Evolutionary conservation across 805 yeast genomes (phyloP).

Genomic region (Blastobotrys parvus): DNA sequence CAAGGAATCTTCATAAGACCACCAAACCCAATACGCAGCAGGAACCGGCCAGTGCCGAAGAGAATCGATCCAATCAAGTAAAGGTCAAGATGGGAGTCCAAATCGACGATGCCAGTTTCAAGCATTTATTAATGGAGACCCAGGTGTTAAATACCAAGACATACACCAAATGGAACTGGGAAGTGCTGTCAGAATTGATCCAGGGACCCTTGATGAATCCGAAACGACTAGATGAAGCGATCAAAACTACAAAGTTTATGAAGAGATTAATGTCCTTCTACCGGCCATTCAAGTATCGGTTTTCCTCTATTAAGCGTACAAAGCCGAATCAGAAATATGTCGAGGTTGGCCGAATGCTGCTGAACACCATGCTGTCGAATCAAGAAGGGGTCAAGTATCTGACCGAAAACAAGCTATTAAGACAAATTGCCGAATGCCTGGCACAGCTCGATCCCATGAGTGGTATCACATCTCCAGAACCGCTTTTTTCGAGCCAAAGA

Average conservation of each 20-base stretch:
- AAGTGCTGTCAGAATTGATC: slow-evolving; percentile 56
- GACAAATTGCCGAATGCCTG: slow-evolving; percentile 83
- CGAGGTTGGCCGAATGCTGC: slow-evolving; percentile 65
- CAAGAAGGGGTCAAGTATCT: slow-evolving; percentile 61
- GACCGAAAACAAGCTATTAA: slow-evolving; percentile 64
- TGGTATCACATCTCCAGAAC: slow-evolving; percentile 65
- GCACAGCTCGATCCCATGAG: slow-evolving; percentile 78
- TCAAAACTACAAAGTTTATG: slow-evolving; percentile 73
- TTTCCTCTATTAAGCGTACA: slow-evolving; percentile 45
- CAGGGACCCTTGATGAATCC: slow-evolving; percentile 77
- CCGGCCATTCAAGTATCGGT: slow-evolving; percentile 84
- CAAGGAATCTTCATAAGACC: slow-evolving; percentile 18
- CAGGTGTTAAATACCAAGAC: slow-evolving; percentile 72
- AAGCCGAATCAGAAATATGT: slow-evolving; percentile 50
- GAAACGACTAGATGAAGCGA: slow-evolving; percentile 64
- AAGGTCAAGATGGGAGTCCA: slow-evolving; percentile 29
- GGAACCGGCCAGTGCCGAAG: background rate
- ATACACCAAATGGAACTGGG: slow-evolving; percentile 85
- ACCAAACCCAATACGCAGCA: background rate
- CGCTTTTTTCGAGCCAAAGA: slow-evolving; percentile 56
- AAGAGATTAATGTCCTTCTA: slow-evolving; percentile 79
- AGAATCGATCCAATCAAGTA: slow-evolving; percentile 9
- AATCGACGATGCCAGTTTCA: slow-evolving; percentile 61
- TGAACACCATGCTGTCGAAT: slow-evolving; percentile 54
- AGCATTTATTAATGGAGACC: slow-evolving; percentile 56